These are phyloP conservation scores for Ascochyta koolunga DNA, from an alignment of 2,329 filamentous ascomycete species.

Conservation along the genomic window DNA sequence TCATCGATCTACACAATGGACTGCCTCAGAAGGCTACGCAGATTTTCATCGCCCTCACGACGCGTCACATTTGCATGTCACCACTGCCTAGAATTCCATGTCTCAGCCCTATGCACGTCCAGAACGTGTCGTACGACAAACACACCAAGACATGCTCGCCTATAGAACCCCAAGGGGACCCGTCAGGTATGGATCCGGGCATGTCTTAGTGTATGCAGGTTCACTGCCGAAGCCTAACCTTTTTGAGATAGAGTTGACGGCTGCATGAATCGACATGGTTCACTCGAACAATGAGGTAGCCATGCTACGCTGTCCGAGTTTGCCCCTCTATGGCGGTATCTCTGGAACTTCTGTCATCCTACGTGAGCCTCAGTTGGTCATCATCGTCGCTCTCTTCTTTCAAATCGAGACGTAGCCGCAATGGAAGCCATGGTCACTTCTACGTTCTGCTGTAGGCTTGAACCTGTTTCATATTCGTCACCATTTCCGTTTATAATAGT, in stretches of 20 bases:
- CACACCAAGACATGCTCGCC: slow-evolving; percentile 19
- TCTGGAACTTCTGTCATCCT: slow-evolving; percentile 1
- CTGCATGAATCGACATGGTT: slow-evolving; percentile 12
- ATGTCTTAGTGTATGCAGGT: slow-evolving; percentile 16
- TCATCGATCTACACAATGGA: background rate
- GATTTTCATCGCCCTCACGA: background rate
- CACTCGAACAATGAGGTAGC: slow-evolving; percentile 6
- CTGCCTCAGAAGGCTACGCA: background rate
- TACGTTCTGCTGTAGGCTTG: background rate
- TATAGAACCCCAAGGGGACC: slow-evolving; percentile 14
- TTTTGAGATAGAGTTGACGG: slow-evolving; percentile 4
- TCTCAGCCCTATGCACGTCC: slow-evolving; percentile 39
- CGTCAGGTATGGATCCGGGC: slow-evolving; percentile 21
- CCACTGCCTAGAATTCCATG: slow-evolving; percentile 26
- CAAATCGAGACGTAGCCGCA: background rate
- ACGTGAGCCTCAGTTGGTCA: background rate
- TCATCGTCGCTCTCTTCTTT: background rate
- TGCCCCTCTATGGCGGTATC: background rate
- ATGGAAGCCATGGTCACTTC: background rate
- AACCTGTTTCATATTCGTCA: slow-evolving; percentile 2
- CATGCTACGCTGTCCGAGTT: slow-evolving; percentile 5
- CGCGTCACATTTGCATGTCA: slow-evolving; percentile 4
- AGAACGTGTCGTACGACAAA: slow-evolving; percentile 31
- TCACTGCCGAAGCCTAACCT: slow-evolving; percentile 1
- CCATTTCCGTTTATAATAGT: background rate